Evolutionary conservation across 1,139 yeast species (phyloP).

Genomic region (Suhomyces maxii): DNA sequence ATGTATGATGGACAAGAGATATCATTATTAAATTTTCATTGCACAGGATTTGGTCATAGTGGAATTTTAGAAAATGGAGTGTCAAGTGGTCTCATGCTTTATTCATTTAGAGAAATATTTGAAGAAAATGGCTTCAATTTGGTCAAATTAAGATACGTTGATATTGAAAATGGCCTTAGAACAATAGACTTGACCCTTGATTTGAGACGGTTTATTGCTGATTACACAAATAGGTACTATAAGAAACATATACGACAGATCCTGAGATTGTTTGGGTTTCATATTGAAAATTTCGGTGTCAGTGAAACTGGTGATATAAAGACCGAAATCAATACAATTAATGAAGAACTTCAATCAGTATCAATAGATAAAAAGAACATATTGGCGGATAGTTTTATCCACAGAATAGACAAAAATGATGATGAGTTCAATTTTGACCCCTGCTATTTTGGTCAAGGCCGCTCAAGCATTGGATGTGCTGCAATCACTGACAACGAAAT

Average conservation of each 20-base stretch:
- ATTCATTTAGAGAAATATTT: conserved; percentile 2
- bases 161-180: not conserved
- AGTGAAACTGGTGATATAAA: not conserved
- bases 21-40: conserved; percentile 1
- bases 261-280: conserved; percentile 3
- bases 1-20: not conserved
- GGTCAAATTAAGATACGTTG: conserved; percentile 1
- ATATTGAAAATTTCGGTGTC: not conserved
- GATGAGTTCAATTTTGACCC: not conserved
- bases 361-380: not conserved
- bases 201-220: not conserved
- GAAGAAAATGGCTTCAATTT: conserved; percentile 1
- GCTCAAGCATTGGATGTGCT: not conserved
- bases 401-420: not conserved
- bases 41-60: conserved; percentile 1
- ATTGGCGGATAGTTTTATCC: not conserved
- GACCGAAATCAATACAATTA: not conserved
- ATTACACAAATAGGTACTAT: not conserved
- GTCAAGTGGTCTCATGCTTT: conserved; percentile 1
- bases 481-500: conserved; percentile 1
- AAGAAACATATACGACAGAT: not conserved
- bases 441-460: not conserved
- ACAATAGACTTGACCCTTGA: not conserved
- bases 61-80: not conserved
- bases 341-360: not conserved